A percentile compares a stretch with the other conserved stretches of the same genome.
phyloP scores from a whole-genome alignment of 345 rosid species.

The Rubroshorea leprosula region DNA sequence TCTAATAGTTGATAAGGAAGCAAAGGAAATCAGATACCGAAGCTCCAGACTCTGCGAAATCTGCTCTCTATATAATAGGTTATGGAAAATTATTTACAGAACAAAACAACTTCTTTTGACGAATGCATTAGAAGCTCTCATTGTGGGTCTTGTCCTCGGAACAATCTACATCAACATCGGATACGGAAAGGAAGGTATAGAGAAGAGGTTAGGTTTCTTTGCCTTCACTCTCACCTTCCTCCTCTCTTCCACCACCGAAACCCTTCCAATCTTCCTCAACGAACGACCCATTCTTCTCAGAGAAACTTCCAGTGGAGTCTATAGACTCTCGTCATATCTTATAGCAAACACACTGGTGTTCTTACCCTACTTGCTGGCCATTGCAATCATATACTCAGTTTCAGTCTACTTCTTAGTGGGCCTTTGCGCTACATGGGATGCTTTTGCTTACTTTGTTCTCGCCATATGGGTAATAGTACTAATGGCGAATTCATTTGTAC shows the following conservation, averaged over 20 bases:
- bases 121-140: constrained; percentile 67
- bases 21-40: constrained; percentile 26
- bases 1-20: not conserved
- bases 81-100: constrained; percentile 81
- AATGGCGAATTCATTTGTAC: constrained; percentile 92
- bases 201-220: constrained; percentile 78
- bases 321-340: constrained; percentile 75
- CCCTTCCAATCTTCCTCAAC: constrained; percentile 87
- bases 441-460: constrained; percentile 69
- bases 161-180: constrained; percentile 84
- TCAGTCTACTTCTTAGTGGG: constrained; percentile 83
- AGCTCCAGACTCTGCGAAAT: constrained; percentile 65
- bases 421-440: constrained; percentile 69
- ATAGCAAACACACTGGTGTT: constrained; percentile 83
- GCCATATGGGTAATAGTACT: constrained; percentile 69
- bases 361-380: constrained; percentile 67
- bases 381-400: constrained; percentile 57
- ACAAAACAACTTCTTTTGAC: constrained; percentile 80
- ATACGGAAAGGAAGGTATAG: constrained; percentile 57
- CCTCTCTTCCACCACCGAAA: constrained; percentile 88
- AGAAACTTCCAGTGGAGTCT: constrained; percentile 81
- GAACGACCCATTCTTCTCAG: constrained; percentile 74
- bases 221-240: constrained; percentile 95
- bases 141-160: constrained; percentile 91
- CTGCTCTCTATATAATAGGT: constrained; percentile 43